Base-by-base conservation (phyloP, 768 basidiomycete species). In the Galerina sulciceps region DNA sequence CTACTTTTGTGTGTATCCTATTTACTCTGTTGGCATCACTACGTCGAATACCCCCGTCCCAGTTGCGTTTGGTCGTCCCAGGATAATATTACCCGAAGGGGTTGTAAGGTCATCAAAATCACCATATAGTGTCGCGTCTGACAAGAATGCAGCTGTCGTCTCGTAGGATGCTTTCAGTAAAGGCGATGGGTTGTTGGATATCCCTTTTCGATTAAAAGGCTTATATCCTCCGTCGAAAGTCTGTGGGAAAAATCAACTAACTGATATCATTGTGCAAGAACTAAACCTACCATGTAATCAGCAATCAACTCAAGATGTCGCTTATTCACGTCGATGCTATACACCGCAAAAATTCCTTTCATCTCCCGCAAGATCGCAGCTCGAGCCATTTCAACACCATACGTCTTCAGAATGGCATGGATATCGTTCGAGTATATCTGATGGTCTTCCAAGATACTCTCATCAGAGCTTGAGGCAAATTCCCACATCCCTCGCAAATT, bases 181-280 rank as follows among this genome's bases (percentile, higher is more conserved):
- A 8, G 96, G 94, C n/a, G 96, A 98, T 22, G 94, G 87, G 73
- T 93, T 94, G 44, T 89, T 86, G 20, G 93, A 89, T 57, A 99
- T 91, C 53, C 97, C 97, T 62, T 90, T 93, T 44, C 97, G 90
- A 75, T 98, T 99, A 79, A 99, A 99, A 2, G 97, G 94, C 75
- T 93, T 96, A 81, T 96, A 99, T 26, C 91, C 94, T 31, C 97
- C 97, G 55, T 98, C 96, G 71, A 94, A 98, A 0, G 97, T 99
- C 96, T 99, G 53, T 18, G 15, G 53, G 18, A 40, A n/a, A n/a
- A 14, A 35, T 51, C 23, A 58, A 38, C 54, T 40, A 41, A 35
- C 11, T 22, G 17, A 48, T 23, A n/a, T 18, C 42, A 10, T 14
- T 22, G 6, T 57, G 51, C 35, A 13, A 38, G 31, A 31, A 18